A percentile compares a stretch with the other conserved stretches of the same genome.
Conservation (phyloP, 352 stramenopile genomes). For the Globisporangium camurandrum region DNA sequence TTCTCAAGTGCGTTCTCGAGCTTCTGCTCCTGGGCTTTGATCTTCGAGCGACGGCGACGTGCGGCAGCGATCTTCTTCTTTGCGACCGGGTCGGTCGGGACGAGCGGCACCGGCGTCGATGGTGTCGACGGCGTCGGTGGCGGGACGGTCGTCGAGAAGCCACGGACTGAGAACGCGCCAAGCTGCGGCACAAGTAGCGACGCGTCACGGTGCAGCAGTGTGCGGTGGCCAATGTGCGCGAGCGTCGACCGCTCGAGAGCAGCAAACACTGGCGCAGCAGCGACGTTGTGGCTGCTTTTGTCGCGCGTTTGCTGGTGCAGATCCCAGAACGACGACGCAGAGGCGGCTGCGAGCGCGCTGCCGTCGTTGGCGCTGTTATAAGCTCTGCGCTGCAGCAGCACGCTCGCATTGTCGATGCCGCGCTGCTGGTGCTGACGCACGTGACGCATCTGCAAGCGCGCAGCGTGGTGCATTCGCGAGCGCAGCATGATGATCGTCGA, state of each 20-base stretch:
- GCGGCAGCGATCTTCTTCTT: conserved; percentile 80
- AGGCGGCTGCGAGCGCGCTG: conserved; percentile 16
- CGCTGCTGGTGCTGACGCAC: conserved; percentile 11
- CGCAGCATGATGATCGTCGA: conserved; percentile 24
- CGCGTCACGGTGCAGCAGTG: conserved; percentile 15
- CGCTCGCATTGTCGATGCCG: conserved; percentile 2
- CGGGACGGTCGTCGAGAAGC: conserved; percentile 41
- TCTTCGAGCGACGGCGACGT: conserved; percentile 64
- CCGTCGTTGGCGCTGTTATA: conserved; percentile 6
- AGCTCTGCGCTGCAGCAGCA: conserved; percentile 11
- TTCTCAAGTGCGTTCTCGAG: conserved; percentile 75
- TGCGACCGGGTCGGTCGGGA: conserved; percentile 25
- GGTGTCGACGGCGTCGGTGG: conserved; percentile 21
- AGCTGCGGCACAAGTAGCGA: conserved; percentile 17
- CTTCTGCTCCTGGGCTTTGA: conserved; percentile 71
- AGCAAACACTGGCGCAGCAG: conserved; percentile 1
- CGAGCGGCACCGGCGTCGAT: not conserved
- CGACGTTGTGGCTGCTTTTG: conserved; percentile 3
- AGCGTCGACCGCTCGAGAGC: not conserved
- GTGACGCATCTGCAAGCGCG: conserved; percentile 27
- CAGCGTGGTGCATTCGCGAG: conserved; percentile 29
- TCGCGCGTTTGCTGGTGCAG: conserved; percentile 6
- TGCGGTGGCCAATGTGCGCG: conserved; percentile 3
- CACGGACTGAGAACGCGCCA: conserved; percentile 19
- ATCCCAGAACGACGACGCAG: conserved; percentile 10